These are phyloP conservation scores for Dorcoceras hygrometricum DNA, from an alignment of 257 asterid species.

Conservation along the genomic window DNA sequence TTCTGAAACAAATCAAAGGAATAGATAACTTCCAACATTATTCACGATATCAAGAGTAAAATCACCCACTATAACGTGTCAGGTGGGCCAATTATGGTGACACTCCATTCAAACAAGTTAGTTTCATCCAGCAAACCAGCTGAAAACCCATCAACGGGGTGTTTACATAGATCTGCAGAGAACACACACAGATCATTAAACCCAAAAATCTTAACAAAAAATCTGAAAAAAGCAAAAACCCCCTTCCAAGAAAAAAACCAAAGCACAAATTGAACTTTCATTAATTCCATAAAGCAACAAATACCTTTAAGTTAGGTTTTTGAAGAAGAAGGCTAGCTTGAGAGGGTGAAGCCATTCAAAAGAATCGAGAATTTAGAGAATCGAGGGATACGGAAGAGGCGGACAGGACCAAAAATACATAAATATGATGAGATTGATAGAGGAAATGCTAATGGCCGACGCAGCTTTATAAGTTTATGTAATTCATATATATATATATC, in stretches of 20 bases:
- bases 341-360: slow-evolving; percentile 70
- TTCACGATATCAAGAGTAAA: background rate
- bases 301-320: slow-evolving; percentile 91
- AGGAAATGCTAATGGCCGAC: background rate
- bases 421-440: background rate
- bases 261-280: background rate
- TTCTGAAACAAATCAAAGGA: slow-evolving; percentile 10
- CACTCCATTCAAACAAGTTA: slow-evolving; percentile 96
- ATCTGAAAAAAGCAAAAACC: slow-evolving; percentile 14
- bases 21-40: slow-evolving; percentile 11
- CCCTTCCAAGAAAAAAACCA: slow-evolving; percentile 11
- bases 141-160: slow-evolving; percentile 97
- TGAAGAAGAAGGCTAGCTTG: slow-evolving; percentile 94
- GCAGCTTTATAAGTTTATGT: too few species aligned
- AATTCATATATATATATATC: too few species aligned
- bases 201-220: slow-evolving; percentile 28
- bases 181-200: slow-evolving; percentile 49
- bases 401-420: background rate
- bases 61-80: slow-evolving; percentile 82
- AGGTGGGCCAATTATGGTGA: slow-evolving; percentile 94
- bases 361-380: slow-evolving; percentile 20
- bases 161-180: slow-evolving; percentile 75
- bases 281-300: background rate
- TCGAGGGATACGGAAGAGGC: slow-evolving; percentile 17
- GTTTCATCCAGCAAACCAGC: slow-evolving; percentile 88